Evolutionary conservation across 1,284 basidiomycete species (phyloP), one percentile per base, ranked within the genome.

Genomic region (Retiboletus flavoniger): DNA sequence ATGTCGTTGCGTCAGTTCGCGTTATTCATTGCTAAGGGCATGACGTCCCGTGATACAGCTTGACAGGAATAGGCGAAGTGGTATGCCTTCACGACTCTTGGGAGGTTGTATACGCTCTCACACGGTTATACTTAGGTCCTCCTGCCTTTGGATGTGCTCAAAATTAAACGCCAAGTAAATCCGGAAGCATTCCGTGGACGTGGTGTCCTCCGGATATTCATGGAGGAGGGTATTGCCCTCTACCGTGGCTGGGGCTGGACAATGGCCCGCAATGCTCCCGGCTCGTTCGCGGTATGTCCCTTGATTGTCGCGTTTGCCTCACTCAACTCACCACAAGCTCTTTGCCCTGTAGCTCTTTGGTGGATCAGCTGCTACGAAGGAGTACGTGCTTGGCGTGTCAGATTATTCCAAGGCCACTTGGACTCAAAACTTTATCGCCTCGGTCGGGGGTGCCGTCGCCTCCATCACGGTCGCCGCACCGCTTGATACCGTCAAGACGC

Each of bases 171-270:
- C 60, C 95, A 98, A 77, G 94, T 95, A 59, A 97, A 97, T 75
- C 95, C 94, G 4, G 94, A 96, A 65, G 93, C 95, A 2, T 93
- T 97, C 83, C 89, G 91, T 50, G 93, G 93, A 42, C 89, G 96
- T 36, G 95, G 95, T 36, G 82, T 97, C 64, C 61, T 97, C 54
- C 87, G 89, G 51, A 95, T 99, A 62, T 84, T 99, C 70, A 76
- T 87, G 62, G 95, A 99, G 63, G 97, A 99, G 70, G 94, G 95
- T 55, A 87, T 83, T 11, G 83, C 89, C 3, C 83, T 99, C 36
- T 99, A 99, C 76, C 87, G 95, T 61, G 96, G 96, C 38, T 98
- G 95, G 92, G 96, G 95, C 52, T 98, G 96, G 96, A 99, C 96
- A 35, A 92, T 98, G 79, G 95, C 95, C 1, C 85, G 96, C 54